Conservation (phyloP, 441 rosid genomes). For the Euphorbia celastroides region DNA sequence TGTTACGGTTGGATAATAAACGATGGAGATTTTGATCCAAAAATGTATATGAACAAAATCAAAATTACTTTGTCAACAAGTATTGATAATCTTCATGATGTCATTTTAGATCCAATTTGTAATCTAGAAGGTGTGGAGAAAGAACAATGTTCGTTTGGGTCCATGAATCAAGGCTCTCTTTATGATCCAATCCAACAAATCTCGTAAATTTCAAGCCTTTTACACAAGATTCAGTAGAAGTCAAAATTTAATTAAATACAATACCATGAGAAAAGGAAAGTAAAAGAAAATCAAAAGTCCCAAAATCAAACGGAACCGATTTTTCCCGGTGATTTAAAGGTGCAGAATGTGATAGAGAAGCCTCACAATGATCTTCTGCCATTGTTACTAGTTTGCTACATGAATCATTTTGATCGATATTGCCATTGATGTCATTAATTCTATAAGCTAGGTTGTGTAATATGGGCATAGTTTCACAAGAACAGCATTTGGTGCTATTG, state of each 20-base stretch:
- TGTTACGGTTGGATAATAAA: no score
- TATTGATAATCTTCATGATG: no score
- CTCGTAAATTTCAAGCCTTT: background rate
- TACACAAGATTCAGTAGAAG: background rate
- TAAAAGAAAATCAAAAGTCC: background rate
- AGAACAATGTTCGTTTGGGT: background rate
- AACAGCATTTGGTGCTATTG: no score
- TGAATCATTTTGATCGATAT: background rate
- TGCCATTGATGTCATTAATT: background rate
- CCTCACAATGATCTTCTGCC: constrained; percentile 95
- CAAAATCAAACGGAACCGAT: constrained; percentile 11
- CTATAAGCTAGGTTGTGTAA: constrained; percentile 60
- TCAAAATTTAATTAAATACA: background rate
- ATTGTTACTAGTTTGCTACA: background rate
- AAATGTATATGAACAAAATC: no score
- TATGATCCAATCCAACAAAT: background rate
- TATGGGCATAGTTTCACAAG: constrained; percentile 89
- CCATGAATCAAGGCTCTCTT: background rate
- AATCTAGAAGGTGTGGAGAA: no score
- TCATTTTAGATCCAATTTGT: no score
- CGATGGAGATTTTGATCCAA: no score
- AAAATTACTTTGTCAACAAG: no score
- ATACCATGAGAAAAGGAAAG: background rate
- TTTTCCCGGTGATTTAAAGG: constrained; percentile 48
- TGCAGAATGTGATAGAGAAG: constrained; percentile 90